Base-by-base conservation (phyloP, 192 early-diverging fungal genomes). In the Obelidium mucronatum region DNA sequence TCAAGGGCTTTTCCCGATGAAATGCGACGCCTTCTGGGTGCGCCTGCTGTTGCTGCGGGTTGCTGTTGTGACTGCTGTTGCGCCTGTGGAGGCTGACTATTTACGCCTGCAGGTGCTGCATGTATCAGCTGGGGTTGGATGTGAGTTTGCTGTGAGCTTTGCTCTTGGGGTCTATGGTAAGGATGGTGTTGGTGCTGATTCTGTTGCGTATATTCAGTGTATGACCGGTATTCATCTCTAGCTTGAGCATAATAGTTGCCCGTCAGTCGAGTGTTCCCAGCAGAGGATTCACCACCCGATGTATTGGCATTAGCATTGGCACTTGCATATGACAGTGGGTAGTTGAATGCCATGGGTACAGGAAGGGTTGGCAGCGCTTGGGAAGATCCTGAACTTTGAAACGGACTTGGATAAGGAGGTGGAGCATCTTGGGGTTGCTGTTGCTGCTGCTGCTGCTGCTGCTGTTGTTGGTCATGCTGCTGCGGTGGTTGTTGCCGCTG, bases 211-310 rank as follows among this genome's bases (percentile, higher is more conserved):
- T 30, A 17, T 35, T 26, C 8, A 28, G 26, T 44, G 19, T 70
- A 44, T n/a, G 60, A 33, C 91, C 90, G 37, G 94, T 92, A 90
- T 97, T 95, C 85, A 97, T 90, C 13, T 30, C 11, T 26, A 17
- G 59, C 11, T 26, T 26, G 59, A 11, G 8, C n/a, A 30, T 30
- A 60, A 26, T 31, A 26, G 17, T 13, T 60, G 58, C 13, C 13
- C 11, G 8, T 60, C 15, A 26, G 6, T 60, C 1, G 58, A 26
- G 58, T 26, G 33, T 60, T 60, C 13, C 24, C 24, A 33, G 8
- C 15, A 26, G 58, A 60, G 58, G 13, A 33, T 26, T 19, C 33
- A 19, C 15, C 24, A 24, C 15, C 58, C 24, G 58, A 26, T 31
- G 58, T 60, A 11, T 5, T 19, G 6, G 62, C 8, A 31, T 24